Evolutionary conservation across 106 monocot genomes (phyloP).

Genomic region (Ottelia alismoides): DNA sequence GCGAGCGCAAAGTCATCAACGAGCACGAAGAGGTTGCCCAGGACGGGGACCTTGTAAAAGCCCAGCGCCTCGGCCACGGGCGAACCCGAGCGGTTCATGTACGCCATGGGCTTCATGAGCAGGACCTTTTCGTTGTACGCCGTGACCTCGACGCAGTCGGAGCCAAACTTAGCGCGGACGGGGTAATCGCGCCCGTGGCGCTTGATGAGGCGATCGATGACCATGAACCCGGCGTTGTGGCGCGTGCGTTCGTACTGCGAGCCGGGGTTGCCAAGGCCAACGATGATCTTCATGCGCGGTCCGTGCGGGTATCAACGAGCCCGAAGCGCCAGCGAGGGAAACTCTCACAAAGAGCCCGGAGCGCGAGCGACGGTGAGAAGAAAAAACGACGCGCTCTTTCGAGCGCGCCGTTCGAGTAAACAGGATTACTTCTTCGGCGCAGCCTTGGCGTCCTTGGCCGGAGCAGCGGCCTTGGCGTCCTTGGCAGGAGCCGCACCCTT

Average conservation of each 20-base stretch:
- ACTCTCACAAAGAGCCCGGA: no score
- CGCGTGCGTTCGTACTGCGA: neutral
- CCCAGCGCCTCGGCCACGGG: neutral
- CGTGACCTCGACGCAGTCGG: neutral
- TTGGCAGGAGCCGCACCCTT: neutral
- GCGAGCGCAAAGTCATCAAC: neutral
- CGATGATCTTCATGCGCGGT: neutral
- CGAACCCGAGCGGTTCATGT: neutral
- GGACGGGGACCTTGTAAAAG: neutral
- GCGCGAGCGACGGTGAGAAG: no score
- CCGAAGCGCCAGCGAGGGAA: no score
- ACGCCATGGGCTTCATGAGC: neutral
- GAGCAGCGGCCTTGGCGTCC: neutral
- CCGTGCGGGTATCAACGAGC: neutral
- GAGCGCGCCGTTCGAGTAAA: no score
- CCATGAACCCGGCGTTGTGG: neutral
- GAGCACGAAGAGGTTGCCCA: neutral
- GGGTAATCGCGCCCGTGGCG: neutral
- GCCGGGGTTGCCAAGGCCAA: neutral
- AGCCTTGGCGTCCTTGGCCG: no score
- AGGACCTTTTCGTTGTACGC: neutral
- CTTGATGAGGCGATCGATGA: neutral
- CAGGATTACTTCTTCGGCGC: neutral
- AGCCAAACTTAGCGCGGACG: no score
- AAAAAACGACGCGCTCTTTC: no score